Evolutionary conservation across 176 grass and related monocot genomes (phyloP).

Genomic region (Eremochloa ophiuroides): DNA sequence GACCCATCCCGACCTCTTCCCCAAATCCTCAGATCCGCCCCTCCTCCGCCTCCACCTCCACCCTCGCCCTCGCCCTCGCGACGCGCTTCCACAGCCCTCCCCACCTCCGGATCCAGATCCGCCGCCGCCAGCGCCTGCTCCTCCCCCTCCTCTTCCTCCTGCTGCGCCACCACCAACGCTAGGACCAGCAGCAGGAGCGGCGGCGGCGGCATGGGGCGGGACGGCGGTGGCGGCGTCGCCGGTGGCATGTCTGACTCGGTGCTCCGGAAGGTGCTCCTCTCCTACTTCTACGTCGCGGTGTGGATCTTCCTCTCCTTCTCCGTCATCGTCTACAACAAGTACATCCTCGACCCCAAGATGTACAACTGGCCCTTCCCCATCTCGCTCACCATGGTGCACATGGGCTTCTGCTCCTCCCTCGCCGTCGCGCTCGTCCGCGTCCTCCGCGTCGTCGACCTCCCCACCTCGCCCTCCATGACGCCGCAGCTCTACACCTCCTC

Average conservation of each 20-base stretch:
- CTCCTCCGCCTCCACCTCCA: background rate
- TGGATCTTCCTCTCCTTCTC: slow-evolving; percentile 98
- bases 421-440: slow-evolving; percentile 67
- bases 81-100: background rate
- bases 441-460: slow-evolving; percentile 68
- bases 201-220: slow-evolving; percentile 25
- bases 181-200: background rate
- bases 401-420: slow-evolving; percentile 89
- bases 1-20: background rate
- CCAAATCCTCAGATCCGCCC: slow-evolving; percentile 43
- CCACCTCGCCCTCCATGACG: slow-evolving; percentile 66
- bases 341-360: slow-evolving; percentile 98
- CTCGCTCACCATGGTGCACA: slow-evolving; percentile 92
- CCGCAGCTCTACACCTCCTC: slow-evolving; percentile 65
- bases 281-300: slow-evolving; percentile 71
- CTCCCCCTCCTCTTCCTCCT: background rate
- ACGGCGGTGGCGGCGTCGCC: slow-evolving; percentile 36
- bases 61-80: background rate
- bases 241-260: slow-evolving; percentile 53
- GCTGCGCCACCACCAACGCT: background rate
- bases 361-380: slow-evolving; percentile 99
- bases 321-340: slow-evolving; percentile 99
- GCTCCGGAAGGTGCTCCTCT: slow-evolving; percentile 70
- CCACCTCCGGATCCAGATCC: slow-evolving; percentile 44
- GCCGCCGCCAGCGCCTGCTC: background rate